Conservation (phyloP, 2,329 filamentous ascomycete genomes). For the Ceratocystiopsis sp. region DNA sequence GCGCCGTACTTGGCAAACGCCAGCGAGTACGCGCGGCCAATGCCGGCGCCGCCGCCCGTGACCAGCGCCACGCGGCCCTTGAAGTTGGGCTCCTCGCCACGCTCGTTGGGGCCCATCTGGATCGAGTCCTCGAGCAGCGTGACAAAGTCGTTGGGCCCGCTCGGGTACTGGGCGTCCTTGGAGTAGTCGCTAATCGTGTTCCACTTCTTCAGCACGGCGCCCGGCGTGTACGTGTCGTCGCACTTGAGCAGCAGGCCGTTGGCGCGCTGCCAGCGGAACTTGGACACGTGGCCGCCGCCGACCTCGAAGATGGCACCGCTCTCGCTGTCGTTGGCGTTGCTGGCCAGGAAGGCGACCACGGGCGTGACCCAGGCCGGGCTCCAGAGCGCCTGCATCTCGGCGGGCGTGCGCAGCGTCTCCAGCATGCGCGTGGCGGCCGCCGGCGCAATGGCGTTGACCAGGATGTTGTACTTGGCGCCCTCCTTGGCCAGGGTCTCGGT, state of each 20-base stretch:
- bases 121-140: conserved; percentile 67
- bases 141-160: conserved; percentile 77
- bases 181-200: conserved; percentile 75
- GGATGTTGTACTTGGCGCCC: conserved; percentile 93
- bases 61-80: conserved; percentile 72
- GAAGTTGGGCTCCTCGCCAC: conserved; percentile 62
- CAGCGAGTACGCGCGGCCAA: conserved; percentile 79
- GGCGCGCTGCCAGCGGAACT: conserved; percentile 88
- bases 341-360: conserved; percentile 72
- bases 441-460: conserved; percentile 86
- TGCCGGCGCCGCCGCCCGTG: conserved; percentile 75
- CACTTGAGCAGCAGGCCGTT: conserved; percentile 78
- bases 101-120: conserved; percentile 56
- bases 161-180: conserved; percentile 56
- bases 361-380: conserved; percentile 94
- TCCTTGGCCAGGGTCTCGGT: conserved; percentile 97
- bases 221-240: conserved; percentile 74
- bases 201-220: conserved; percentile 81
- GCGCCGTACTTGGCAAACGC: conserved; percentile 70
- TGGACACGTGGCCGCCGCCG: conserved; percentile 81
- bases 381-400: conserved; percentile 70
- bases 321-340: conserved; percentile 69
- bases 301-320: conserved; percentile 85
- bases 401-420: conserved; percentile 71
- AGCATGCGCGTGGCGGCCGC: conserved; percentile 95